Base-by-base conservation (phyloP, 345 rosid genomes). In the Acer campestre region DNA sequence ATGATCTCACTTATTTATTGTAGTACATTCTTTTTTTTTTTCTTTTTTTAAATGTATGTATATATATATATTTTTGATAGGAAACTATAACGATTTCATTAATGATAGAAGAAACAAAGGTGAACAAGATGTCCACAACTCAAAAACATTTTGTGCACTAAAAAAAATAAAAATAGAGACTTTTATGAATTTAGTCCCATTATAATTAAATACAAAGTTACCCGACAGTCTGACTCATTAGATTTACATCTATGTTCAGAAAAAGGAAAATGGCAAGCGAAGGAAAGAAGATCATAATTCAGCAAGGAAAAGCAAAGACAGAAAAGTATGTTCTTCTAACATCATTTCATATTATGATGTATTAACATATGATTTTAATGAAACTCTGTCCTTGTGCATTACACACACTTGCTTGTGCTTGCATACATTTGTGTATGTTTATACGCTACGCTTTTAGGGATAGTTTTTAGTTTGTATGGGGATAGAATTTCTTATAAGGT, bases 211-310 rank as follows among this genome's bases (percentile, higher is more conserved):
- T 35, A 35, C 38, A 35, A 35, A 4, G 38, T 35, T 35, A 35
- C 38, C 38, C 38, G 0, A 35, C 66, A 18, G 16, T 51, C 68
- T 80, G 63, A 79, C 23, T 10, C 56, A 42, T 70, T 49, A 13
- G 23, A 16, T 80, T 66, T 64, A 61, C 59, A 71, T 63, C 63
- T 84, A 69, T 49, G 70, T 82, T 35, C 90, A 93, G 98, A 93
- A 85, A 84, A 93, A 92, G 83, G 97, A 90, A 82, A 89, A 83
- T 63, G 92, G 94, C 46, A 93, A 93, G 85, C 84, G 95, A 79
- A 87, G 94, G 85, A 92, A 92, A 80, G 98, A 93, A 44, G 97
- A 93, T 44, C 93, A 88, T 59, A 84, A 66, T 80, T 86, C 94
- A 18, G 84, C 90, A 59, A 81, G 94, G 88, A 92, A 90, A 80